A percentile compares a stretch with the other conserved stretches of the same genome.
Conservation (phyloP, 306 rosid species). For the Gillenia trifoliata region DNA sequence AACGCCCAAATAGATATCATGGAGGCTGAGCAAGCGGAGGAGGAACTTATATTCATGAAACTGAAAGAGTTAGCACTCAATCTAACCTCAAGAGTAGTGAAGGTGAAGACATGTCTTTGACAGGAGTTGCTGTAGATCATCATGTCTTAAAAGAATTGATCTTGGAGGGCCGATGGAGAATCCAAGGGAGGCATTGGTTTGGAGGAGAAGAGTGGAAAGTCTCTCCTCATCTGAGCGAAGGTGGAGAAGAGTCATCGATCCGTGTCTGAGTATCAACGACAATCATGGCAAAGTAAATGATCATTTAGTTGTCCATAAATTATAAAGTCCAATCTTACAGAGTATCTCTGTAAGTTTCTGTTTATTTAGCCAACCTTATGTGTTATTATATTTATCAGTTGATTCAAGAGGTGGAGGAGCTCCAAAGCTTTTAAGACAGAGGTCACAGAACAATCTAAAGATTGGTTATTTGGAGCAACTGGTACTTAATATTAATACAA, state of each 20-base stretch:
- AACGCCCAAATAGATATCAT: constrained; percentile 23
- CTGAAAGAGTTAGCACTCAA: constrained; percentile 43
- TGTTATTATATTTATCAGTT: constrained; percentile 27
- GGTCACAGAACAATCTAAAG: constrained; percentile 19
- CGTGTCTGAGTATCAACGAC: constrained; percentile 25
- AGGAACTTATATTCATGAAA: constrained; percentile 33
- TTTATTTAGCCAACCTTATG: constrained; percentile 1
- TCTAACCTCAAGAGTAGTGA: constrained; percentile 13
- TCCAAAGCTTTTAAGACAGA: constrained; percentile 26
- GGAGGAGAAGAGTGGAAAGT: constrained; percentile 21
- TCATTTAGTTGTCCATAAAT: not conserved
- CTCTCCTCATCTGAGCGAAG: not conserved
- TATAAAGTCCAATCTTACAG: not conserved
- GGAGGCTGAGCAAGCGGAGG: constrained; percentile 37
- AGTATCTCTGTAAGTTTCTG: not conserved
- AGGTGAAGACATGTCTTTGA: constrained; percentile 17
- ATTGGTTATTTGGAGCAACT: constrained; percentile 44
- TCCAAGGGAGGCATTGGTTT: constrained; percentile 8
- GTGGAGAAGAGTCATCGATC: constrained; percentile 22
- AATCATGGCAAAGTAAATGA: constrained; percentile 28
- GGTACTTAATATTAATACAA: constrained; percentile 47
- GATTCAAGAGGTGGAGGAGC: constrained; percentile 48
- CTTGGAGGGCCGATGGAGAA: constrained; percentile 2
- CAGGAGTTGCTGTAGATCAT: constrained; percentile 14
- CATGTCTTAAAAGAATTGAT: not conserved